Conservation (phyloP, 2,329 filamentous ascomycete genomes). For the Trichoderma sp. region DNA sequence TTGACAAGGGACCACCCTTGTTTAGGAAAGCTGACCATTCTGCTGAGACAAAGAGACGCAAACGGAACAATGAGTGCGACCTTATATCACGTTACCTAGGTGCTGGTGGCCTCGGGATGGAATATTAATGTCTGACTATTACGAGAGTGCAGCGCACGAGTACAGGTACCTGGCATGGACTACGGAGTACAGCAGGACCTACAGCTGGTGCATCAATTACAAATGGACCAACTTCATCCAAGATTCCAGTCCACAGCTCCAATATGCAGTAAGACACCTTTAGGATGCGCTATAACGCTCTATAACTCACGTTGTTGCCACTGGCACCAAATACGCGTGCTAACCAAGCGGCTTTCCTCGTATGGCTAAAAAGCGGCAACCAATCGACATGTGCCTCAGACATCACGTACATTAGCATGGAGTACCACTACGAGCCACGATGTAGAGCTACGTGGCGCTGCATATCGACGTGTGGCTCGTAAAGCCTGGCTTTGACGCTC, state of each 20-base stretch:
- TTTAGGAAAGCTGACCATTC: slow-evolving; percentile 8
- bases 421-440: background rate
- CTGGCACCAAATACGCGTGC: background rate
- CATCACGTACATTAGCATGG: background rate
- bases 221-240: background rate
- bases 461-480: slow-evolving; percentile 14
- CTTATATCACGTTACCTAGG: background rate
- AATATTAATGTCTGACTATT: background rate
- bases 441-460: slow-evolving; percentile 14
- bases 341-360: background rate
- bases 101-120: background rate
- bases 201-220: background rate
- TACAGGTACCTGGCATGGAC: background rate
- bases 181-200: background rate
- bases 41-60: slow-evolving; percentile 8
- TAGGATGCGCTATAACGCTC: background rate
- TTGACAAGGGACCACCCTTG: slow-evolving; percentile 7
- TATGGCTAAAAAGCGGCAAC: background rate
- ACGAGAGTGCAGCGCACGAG: background rate
- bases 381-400: slow-evolving; percentile 8
- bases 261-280: slow-evolving; percentile 3
- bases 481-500: background rate
- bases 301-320: background rate
- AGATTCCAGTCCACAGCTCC: background rate
- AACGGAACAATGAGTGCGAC: background rate